phyloP scores from a whole-genome alignment of 2,329 filamentous ascomycete genomes.

The Sclerotinia subarctica region DNA sequence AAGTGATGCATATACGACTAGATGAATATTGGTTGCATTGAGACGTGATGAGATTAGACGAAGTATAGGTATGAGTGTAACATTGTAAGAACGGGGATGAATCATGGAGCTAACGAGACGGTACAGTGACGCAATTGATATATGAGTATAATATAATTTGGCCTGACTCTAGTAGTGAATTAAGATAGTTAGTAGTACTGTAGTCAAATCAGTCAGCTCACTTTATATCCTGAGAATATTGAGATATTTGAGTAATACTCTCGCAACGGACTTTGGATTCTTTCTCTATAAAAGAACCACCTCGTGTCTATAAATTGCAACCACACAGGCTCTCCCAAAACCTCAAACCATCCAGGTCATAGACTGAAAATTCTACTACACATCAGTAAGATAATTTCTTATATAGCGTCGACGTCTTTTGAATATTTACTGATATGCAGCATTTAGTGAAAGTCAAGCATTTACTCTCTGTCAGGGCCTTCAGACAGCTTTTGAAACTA shows the following conservation, averaged over 20 bases:
- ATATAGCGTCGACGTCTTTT: not conserved
- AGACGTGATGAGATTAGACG: not conserved
- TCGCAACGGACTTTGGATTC: accelerated
- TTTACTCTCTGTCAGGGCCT: not conserved
- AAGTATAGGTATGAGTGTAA: not conserved
- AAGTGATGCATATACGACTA: not conserved
- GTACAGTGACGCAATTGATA: too few relatives aligned
- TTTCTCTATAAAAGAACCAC: not conserved
- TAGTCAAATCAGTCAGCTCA: not conserved
- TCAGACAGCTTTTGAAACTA: not conserved
- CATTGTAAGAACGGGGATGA: not conserved
- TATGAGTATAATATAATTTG: not conserved
- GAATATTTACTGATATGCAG: too few relatives aligned
- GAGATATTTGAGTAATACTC: not conserved
- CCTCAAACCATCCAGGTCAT: too few relatives aligned
- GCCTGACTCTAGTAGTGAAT: not conserved
- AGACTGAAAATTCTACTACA: not conserved
- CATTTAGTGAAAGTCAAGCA: not conserved
- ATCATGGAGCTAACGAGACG: not conserved
- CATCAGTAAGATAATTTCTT: not conserved
- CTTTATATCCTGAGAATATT: not conserved
- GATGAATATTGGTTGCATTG: too few relatives aligned
- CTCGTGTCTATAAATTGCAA: not conserved
- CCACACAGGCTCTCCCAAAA: not conserved
- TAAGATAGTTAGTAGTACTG: too few relatives aligned